A percentile compares a stretch with the other conserved stretches of the same genome.
These are phyloP conservation scores for Wallemia ichthyophaga DNA, from an alignment of 1,284 basidiomycete genomes.

Conservation along the genomic window DNA sequence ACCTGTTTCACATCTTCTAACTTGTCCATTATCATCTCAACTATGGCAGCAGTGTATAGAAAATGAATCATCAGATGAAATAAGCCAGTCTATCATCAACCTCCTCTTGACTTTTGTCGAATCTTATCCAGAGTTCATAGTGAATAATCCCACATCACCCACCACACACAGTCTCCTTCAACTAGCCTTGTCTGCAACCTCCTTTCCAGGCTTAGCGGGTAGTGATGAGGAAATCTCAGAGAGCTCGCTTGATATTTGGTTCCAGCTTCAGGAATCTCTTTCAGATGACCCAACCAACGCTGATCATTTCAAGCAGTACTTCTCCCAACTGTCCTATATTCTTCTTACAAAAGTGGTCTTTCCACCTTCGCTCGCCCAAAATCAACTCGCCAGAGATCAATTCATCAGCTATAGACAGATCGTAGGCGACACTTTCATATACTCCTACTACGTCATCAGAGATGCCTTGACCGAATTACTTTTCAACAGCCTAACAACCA, in stretches of 20 bases:
- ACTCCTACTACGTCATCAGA: constrained; percentile 64
- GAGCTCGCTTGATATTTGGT: constrained; percentile 60
- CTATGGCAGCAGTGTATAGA: neutral
- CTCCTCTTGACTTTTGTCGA: constrained; percentile 50
- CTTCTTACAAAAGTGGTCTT: neutral
- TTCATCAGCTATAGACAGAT: constrained; percentile 36
- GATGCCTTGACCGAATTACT: constrained; percentile 16
- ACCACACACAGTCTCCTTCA: constrained; percentile 36
- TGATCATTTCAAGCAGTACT: constrained; percentile 8
- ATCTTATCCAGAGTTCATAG: constrained; percentile 51
- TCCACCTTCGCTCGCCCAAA: neutral
- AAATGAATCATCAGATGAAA: constrained; percentile 16
- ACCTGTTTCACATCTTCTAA: neutral
- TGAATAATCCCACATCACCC: constrained; percentile 30
- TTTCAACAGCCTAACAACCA: neutral
- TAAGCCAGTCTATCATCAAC: constrained; percentile 39
- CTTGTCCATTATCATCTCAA: neutral
- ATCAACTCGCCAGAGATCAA: neutral
- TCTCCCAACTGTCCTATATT: neutral
- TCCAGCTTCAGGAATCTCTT: constrained; percentile 54
- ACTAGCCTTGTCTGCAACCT: constrained; percentile 39
- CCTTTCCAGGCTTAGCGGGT: constrained; percentile 39
- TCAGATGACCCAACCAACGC: constrained; percentile 34
- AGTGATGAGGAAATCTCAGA: constrained; percentile 59
- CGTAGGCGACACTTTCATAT: constrained; percentile 64